Base-by-base conservation (phyloP, 768 basidiomycete species). In the Saitozyma sp. region DNA sequence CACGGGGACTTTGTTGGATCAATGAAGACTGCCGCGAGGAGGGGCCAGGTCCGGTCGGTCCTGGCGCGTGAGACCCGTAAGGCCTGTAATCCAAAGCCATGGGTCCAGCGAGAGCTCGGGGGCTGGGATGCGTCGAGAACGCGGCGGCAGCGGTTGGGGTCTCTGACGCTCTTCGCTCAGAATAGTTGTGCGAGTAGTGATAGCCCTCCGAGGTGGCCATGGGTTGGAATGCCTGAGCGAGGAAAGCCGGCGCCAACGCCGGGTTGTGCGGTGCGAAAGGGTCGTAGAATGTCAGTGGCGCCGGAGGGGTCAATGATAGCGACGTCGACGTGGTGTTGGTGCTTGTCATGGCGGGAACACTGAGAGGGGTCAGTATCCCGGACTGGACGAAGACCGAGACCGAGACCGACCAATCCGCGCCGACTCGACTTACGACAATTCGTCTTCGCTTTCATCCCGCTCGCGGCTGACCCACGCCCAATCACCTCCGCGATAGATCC, bases 401-500 rank as follows among this genome's bases (percentile, higher is more conserved):
- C n/a, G 8, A 59, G 56, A 43, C 38, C 20, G 20, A 9, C 41
- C 37, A 9, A 9, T 50, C 8, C 49, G 40, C 16, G 42, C 38
- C 40, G 8, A 53, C 16, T 7, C 29, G 13, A 69, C 59, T 61
- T 48, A 69, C 53, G 41, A 46, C 17, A 9, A 38, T n/a, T 57
- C 51, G 19, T 68, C 67, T 11, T 61, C 55, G 8, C 50, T 48
- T 1, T 66, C 68, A 39, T 63, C 64, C 29, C 50, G 57, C 17
- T 66, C 60, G 17, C 66, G 61, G 2, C 67, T 64, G 0, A 78
- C 66, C 77, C 77, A 78, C 37, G 72, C 73, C 67, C 69, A 75
- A 17, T 63, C 58, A 17, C 69, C 65, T 6, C 73, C 73, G 17
- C 74, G 50, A n/a, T 60, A 61, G n/a, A 78, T 73, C 7, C 77